phyloP scores from a whole-genome alignment of 352 stramenopile genomes.

The Phytophthora cajani region DNA sequence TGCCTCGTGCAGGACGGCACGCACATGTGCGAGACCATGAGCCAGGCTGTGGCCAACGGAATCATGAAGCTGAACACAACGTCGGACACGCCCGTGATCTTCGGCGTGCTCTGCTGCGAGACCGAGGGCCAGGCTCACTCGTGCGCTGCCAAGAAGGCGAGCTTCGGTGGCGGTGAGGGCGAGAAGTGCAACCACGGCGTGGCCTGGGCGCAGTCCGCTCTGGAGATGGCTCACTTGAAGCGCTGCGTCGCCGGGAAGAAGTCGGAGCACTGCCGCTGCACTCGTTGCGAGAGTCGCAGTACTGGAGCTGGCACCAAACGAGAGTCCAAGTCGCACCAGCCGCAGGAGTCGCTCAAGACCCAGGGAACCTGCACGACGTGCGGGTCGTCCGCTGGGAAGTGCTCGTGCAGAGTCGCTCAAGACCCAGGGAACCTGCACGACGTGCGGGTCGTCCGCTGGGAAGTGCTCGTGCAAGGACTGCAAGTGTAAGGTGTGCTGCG shows the following conservation, averaged over 20 bases:
- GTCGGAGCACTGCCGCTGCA: constrained; percentile 41
- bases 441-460: constrained; percentile 23
- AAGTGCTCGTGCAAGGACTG: constrained; percentile 48
- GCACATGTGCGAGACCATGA: constrained; percentile 98
- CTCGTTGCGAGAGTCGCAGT: constrained; percentile 36
- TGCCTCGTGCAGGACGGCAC: constrained; percentile 96
- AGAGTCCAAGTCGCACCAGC: constrained; percentile 14
- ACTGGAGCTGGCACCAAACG: constrained; percentile 20
- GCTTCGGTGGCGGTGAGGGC: constrained; percentile 28
- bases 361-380: constrained; percentile 32
- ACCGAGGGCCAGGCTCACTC: constrained; percentile 92
- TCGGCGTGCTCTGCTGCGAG: constrained; percentile 93
- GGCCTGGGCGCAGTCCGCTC: constrained; percentile 66
- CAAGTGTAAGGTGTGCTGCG: constrained; percentile 39
- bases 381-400: constrained; percentile 25
- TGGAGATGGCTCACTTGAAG: constrained; percentile 93
- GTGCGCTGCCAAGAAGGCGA: constrained; percentile 49
- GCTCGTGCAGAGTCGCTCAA: constrained; percentile 33
- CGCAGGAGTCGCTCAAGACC: constrained; percentile 19
- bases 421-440: constrained; percentile 18
- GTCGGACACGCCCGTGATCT: constrained; percentile 85
- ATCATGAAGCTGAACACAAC: constrained; percentile 97
- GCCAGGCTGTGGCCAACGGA: constrained; percentile 91
- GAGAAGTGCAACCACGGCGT: constrained; percentile 61
- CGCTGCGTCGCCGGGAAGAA: constrained; percentile 40